These are phyloP conservation scores for Batrachochytrium dendrobatidis DNA, from an alignment of 371 early-diverging fungal species.

Conservation along the genomic window DNA sequence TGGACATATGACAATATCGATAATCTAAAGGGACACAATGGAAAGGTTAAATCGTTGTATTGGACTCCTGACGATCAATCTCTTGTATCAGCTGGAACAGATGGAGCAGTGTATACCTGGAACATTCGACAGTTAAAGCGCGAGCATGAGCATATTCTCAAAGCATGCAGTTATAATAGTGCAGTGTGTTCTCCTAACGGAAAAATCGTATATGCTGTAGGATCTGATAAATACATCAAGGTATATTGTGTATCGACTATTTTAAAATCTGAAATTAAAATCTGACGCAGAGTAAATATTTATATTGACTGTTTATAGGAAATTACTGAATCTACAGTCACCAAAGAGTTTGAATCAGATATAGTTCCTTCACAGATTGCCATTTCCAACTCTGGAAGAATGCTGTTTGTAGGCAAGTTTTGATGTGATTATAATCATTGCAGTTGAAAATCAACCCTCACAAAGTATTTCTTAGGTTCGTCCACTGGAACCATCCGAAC, in stretches of 20 bases:
- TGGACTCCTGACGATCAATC: slow-evolving; percentile 45
- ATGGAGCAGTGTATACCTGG: slow-evolving; percentile 52
- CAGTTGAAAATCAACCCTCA: background rate
- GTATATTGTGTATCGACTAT: slow-evolving; percentile 13
- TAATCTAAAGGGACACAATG: slow-evolving; percentile 50
- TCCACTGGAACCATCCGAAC: slow-evolving; percentile 29
- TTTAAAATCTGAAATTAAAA: background rate
- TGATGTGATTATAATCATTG: background rate
- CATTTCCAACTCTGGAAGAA: slow-evolving; percentile 39
- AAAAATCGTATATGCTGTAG: slow-evolving; percentile 41
- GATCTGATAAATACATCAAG: slow-evolving; percentile 41
- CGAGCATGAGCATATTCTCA: slow-evolving; percentile 45
- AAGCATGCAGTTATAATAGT: slow-evolving; percentile 39
- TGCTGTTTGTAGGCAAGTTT: slow-evolving; percentile 45
- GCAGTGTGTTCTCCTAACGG: slow-evolving; percentile 36
- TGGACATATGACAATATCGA: slow-evolving; percentile 45
- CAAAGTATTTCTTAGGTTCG: slow-evolving; percentile 22
- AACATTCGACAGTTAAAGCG: slow-evolving; percentile 37
- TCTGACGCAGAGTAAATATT: background rate
- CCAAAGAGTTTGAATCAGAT: slow-evolving; percentile 35
- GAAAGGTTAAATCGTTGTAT: slow-evolving; percentile 39
- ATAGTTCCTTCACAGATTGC: slow-evolving; percentile 39
- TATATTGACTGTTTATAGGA: slow-evolving; percentile 39
- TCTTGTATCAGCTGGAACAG: slow-evolving; percentile 41
- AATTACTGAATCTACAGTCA: slow-evolving; percentile 44